Evolutionary conservation across 352 stramenopile genomes (phyloP).

Genomic region (Phytophthora pinifolia): DNA sequence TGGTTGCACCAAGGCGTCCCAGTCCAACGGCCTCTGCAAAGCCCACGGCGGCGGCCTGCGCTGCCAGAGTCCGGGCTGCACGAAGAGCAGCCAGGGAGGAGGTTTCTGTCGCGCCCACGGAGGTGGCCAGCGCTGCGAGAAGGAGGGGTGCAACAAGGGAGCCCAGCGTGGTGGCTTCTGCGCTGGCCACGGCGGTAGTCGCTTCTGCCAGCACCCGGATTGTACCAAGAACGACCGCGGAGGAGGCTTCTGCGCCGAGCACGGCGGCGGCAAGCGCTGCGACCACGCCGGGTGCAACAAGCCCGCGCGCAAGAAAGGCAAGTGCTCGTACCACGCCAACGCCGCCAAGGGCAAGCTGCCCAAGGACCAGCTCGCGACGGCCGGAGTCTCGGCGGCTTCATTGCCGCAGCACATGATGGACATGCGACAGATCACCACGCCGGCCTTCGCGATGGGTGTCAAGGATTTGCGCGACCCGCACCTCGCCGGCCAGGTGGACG

Average conservation of each 20-base stretch:
- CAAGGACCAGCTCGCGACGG: constrained; percentile 44
- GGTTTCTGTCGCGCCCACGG: constrained; percentile 86
- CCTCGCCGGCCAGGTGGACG: constrained; percentile 26
- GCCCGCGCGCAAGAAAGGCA: constrained; percentile 82
- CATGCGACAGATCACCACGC: constrained; percentile 80
- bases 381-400: constrained; percentile 11
- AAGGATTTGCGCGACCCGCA: constrained; percentile 51
- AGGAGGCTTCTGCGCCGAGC: constrained; percentile 83
- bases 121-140: constrained; percentile 80
- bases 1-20: constrained; percentile 79
- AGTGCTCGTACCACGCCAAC: constrained; percentile 87
- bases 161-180: constrained; percentile 82
- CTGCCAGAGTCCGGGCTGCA: constrained; percentile 72
- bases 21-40: constrained; percentile 87
- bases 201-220: constrained; percentile 82
- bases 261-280: constrained; percentile 85
- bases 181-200: constrained; percentile 75
- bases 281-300: constrained; percentile 77
- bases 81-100: constrained; percentile 80
- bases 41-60: constrained; percentile 79
- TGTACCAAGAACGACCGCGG: constrained; percentile 89
- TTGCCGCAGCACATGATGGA: constrained; percentile 75
- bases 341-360: constrained; percentile 66
- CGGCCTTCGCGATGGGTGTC: constrained; percentile 42
- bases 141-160: constrained; percentile 84